These are phyloP conservation scores for Monosporozyma yasuniensis DNA, from an alignment of 805 yeast genomes.

Conservation along the genomic window DNA sequence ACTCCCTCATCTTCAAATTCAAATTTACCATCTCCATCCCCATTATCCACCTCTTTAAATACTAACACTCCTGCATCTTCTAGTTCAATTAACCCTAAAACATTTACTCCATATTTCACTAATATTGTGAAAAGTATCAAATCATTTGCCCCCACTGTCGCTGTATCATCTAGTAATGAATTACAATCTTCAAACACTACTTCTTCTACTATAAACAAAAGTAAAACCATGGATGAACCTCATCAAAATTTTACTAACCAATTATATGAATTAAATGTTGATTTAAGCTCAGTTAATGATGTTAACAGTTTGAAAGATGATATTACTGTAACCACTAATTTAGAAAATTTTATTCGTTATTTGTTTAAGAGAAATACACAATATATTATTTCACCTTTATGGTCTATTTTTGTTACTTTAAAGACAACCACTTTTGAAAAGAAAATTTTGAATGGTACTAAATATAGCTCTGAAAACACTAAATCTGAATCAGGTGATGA, in stretches of 20 bases:
- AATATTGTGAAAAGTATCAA: constrained; percentile 15
- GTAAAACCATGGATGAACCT: not conserved
- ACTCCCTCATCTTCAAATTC: not conserved
- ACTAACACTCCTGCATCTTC: not conserved
- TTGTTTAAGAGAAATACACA: constrained; percentile 24
- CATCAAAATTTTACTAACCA: constrained; percentile 14
- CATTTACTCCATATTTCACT: constrained; percentile 15
- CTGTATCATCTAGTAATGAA: constrained; percentile 16
- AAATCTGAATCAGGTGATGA: not conserved
- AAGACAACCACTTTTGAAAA: constrained; percentile 40
- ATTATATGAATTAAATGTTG: constrained; percentile 17
- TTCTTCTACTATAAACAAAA: constrained; percentile 6
- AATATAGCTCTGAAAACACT: not conserved
- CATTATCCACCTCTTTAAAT: not conserved
- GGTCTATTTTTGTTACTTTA: constrained; percentile 45
- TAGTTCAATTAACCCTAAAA: not conserved
- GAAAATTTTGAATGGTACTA: constrained; percentile 37
- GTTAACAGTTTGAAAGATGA: constrained; percentile 12
- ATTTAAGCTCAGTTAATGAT: constrained; percentile 6
- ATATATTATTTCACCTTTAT: constrained; percentile 38
- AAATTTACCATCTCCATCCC: not conserved
- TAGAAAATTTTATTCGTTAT: constrained; percentile 27
- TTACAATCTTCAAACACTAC: constrained; percentile 22
- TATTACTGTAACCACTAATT: constrained; percentile 20
- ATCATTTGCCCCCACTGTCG: constrained; percentile 19